These are phyloP conservation scores for Benincasa hispida DNA, from an alignment of 306 rosid genomes.

Conservation along the genomic window DNA sequence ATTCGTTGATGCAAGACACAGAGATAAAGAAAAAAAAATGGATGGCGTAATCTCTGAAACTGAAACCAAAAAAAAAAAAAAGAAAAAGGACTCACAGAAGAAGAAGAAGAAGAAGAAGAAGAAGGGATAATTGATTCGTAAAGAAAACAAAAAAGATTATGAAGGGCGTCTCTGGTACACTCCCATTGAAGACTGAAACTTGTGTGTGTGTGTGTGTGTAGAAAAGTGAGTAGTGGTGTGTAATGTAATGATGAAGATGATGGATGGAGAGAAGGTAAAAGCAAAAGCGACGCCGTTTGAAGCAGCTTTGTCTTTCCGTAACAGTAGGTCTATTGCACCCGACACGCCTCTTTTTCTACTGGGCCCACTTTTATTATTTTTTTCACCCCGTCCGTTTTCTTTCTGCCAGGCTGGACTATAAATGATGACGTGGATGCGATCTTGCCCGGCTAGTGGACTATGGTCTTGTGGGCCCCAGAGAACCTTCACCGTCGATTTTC, in stretches of 20 bases:
- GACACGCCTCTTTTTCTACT: slow-evolving; percentile 29
- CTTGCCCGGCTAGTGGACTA: neutral
- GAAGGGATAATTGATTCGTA: neutral
- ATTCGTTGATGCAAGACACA: slow-evolving; percentile 1
- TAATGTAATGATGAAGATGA: slow-evolving; percentile 10
- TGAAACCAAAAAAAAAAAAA: neutral
- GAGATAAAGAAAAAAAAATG: neutral
- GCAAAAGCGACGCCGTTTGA: slow-evolving; percentile 65
- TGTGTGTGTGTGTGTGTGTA: no score
- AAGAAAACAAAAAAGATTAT: neutral
- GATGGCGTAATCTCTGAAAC: neutral
- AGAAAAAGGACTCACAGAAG: neutral
- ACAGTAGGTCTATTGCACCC: slow-evolving; percentile 27
- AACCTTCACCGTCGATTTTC: neutral
- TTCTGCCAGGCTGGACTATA: neutral
- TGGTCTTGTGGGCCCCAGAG: neutral
- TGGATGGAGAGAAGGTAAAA: slow-evolving; percentile 5
- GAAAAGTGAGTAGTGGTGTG: no score
- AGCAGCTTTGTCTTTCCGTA: slow-evolving; percentile 33
- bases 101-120: neutral
- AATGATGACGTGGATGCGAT: neutral
- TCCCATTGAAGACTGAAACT: neutral
- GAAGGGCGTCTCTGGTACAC: neutral
- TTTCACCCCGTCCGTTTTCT: neutral
- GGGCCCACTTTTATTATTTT: slow-evolving; percentile 18